These are phyloP conservation scores for Prunella vulgaris DNA, from an alignment of 257 asterid genomes.

Conservation along the genomic window DNA sequence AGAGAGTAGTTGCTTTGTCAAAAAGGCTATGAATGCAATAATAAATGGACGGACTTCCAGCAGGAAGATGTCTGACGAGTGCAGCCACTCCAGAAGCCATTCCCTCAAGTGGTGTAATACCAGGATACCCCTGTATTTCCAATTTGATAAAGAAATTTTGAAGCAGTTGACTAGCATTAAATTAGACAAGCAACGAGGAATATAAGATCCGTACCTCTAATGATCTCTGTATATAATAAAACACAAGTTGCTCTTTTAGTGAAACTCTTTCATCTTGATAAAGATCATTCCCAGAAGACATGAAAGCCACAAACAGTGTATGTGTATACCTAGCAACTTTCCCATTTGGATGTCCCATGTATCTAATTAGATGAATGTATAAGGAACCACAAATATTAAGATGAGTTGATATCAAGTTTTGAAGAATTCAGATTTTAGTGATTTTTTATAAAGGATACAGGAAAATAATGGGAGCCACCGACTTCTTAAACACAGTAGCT, in stretches of 20 bases:
- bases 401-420: slow-evolving; percentile 1
- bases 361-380: slow-evolving; percentile 43
- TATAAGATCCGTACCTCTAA: slow-evolving; percentile 57
- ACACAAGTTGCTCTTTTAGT: slow-evolving; percentile 90
- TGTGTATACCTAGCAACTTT: slow-evolving; percentile 86
- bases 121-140: slow-evolving; percentile 68
- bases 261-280: slow-evolving; percentile 54
- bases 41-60: slow-evolving; percentile 80
- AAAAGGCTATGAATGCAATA: slow-evolving; percentile 65
- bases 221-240: slow-evolving; percentile 72
- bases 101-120: slow-evolving; percentile 78
- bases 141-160: slow-evolving; percentile 14
- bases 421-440: slow-evolving; percentile 11
- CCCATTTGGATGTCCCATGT: slow-evolving; percentile 83
- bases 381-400: slow-evolving; percentile 32
- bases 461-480: slow-evolving; percentile 79
- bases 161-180: slow-evolving; percentile 6
- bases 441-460: slow-evolving; percentile 67
- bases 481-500: slow-evolving; percentile 57
- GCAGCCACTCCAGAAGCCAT: slow-evolving; percentile 94
- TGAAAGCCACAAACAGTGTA: slow-evolving; percentile 72
- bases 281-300: slow-evolving; percentile 74
- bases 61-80: slow-evolving; percentile 86
- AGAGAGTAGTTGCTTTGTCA: slow-evolving; percentile 56
- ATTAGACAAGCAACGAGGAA: slow-evolving; percentile 3